Evolutionary conservation across 1,284 basidiomycete species (phyloP).

Genomic region (Microbotryomycetes sp.): DNA sequence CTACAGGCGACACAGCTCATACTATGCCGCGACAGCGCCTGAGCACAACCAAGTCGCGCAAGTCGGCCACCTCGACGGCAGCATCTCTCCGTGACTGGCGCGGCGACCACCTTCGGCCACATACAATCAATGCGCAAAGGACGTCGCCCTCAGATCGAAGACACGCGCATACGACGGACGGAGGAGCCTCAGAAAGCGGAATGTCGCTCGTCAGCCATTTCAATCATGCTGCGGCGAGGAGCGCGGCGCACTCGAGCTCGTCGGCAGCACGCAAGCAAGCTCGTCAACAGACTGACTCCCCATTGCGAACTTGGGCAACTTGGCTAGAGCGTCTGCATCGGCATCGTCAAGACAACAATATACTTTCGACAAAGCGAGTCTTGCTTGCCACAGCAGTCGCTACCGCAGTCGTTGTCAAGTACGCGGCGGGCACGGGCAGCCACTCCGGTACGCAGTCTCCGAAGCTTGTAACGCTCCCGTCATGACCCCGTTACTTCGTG

Average conservation of each 20-base stretch:
- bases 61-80: no score
- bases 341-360: no score
- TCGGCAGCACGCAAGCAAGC: neutral
- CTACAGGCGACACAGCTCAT: no score
- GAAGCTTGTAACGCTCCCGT: no score
- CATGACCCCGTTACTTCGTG: no score
- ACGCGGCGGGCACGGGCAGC: conserved; percentile 61
- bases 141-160: no score
- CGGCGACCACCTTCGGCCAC: no score
- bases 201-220: conserved; percentile 5
- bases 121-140: no score
- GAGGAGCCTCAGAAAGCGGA: conserved; percentile 10
- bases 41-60: no score
- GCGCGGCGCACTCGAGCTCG: neutral
- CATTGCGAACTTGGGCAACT: neutral
- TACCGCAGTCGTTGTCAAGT: conserved; percentile 55
- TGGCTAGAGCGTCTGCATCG: conserved; percentile 2
- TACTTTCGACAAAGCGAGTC: neutral
- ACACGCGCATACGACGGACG: neutral
- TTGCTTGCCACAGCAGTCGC: conserved; percentile 47
- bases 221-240: neutral
- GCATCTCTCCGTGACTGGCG: no score
- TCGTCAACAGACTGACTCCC: conserved; percentile 11
- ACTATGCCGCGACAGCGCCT: no score
- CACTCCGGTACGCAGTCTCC: conserved; percentile 68